A percentile compares a stretch with the other conserved stretches of the same genome.
These are phyloP conservation scores for Termitomyces sp. DNA, from an alignment of 768 basidiomycete genomes.

Conservation along the genomic window DNA sequence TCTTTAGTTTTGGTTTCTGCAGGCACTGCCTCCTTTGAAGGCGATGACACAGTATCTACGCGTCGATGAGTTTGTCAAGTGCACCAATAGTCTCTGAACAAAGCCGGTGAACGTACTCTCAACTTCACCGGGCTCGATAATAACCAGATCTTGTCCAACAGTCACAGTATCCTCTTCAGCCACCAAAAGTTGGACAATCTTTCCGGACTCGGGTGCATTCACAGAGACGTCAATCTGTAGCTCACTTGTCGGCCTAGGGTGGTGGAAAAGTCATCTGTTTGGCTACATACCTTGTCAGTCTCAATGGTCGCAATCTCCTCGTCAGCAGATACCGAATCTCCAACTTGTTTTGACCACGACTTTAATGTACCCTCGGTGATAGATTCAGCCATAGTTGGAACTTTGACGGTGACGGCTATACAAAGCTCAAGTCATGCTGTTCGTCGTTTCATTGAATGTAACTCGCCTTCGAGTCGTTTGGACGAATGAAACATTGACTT, in stretches of 20 bases:
- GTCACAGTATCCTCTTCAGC: constrained; percentile 91
- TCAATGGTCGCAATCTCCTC: constrained; percentile 98
- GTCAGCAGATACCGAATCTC: constrained; percentile 85
- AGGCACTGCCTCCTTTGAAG: constrained; percentile 25
- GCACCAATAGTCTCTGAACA: neutral
- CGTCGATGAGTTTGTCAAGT: neutral
- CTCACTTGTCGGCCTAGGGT: constrained; percentile 3
- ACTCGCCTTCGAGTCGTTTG: constrained; percentile 61
- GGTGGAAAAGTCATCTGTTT: neutral
- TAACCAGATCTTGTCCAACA: constrained; percentile 92
- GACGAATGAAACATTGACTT: constrained; percentile 68
- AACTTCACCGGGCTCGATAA: constrained; percentile 78
- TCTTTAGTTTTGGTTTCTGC: constrained; percentile 32
- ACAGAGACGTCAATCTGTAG: constrained; percentile 95
- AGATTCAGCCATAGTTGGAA: constrained; percentile 97
- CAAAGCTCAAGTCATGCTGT: neutral
- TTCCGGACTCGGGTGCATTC: constrained; percentile 87
- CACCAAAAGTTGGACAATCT: constrained; percentile 80
- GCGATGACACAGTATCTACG: constrained; percentile 23
- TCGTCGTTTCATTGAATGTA: neutral
- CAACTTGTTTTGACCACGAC: constrained; percentile 89
- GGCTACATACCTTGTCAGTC: constrained; percentile 83
- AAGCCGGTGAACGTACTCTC: constrained; percentile 32
- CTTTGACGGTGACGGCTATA: constrained; percentile 86
- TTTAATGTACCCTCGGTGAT: constrained; percentile 97